A percentile compares a stretch with the other conserved stretches of the same genome.
Conservation (phyloP, 2,329 filamentous ascomycete genomes). For the Alternaria viburni region DNA sequence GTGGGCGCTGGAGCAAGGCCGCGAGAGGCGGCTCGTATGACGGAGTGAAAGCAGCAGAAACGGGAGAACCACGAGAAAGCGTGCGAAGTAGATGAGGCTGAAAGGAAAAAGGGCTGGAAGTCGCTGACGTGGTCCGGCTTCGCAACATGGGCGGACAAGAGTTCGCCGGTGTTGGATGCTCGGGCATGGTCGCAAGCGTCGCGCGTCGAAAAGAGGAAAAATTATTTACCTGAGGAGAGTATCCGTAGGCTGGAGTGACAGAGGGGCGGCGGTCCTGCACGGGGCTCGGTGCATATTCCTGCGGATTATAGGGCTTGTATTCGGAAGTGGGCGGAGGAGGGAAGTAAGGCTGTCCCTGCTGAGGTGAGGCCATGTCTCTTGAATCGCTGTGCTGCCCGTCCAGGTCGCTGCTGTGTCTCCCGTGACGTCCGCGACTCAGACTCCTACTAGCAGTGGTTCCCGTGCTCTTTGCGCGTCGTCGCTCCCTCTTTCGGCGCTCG, state of each 20-base stretch:
- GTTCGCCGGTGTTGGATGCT: slow-evolving; percentile 27
- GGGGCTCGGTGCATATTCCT: slow-evolving; percentile 37
- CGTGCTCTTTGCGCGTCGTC: slow-evolving; percentile 36
- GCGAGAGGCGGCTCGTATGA: slow-evolving; percentile 48
- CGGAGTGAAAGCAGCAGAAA: slow-evolving; percentile 39
- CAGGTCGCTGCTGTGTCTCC: slow-evolving; percentile 28
- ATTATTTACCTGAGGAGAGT: slow-evolving; percentile 47
- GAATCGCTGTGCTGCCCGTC: slow-evolving; percentile 32
- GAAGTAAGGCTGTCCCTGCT: slow-evolving; percentile 38
- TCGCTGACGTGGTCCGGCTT: slow-evolving; percentile 27
- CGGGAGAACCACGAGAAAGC: slow-evolving; percentile 37
- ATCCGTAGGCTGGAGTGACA: slow-evolving; percentile 34
- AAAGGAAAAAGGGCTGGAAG: slow-evolving; percentile 23
- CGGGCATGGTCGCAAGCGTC: slow-evolving; percentile 31
- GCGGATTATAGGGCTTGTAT: slow-evolving; percentile 46
- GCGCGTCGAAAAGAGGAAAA: slow-evolving; percentile 38
- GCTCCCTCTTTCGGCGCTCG: slow-evolving; percentile 29
- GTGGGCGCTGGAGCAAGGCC: slow-evolving; percentile 36
- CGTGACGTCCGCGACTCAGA: slow-evolving; percentile 37
- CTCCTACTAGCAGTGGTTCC: slow-evolving; percentile 33
- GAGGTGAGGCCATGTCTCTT: slow-evolving; percentile 35
- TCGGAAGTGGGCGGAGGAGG: slow-evolving; percentile 42
- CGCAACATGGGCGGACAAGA: slow-evolving; percentile 28
- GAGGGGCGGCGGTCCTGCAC: slow-evolving; percentile 32
- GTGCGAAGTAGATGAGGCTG: slow-evolving; percentile 23